These are phyloP conservation scores for Apophysomyces variabilis DNA, from an alignment of 371 early-diverging fungal genomes.

Conservation along the genomic window DNA sequence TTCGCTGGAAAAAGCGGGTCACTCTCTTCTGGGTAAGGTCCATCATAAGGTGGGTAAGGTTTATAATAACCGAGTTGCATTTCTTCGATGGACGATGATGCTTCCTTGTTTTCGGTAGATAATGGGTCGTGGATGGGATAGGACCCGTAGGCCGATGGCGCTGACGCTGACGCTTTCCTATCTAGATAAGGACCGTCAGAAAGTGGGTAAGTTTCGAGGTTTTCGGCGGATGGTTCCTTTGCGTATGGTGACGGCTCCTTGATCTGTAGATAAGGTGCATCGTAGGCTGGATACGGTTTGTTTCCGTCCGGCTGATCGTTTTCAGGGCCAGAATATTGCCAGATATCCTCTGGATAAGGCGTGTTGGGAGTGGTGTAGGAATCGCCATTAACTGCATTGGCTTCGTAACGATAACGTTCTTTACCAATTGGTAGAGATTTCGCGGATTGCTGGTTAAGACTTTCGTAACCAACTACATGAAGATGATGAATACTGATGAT, in stretches of 20 bases:
- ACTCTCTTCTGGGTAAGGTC: neutral
- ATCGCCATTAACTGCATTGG: neutral
- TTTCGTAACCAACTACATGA: neutral
- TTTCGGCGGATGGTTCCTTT: too few relatives aligned
- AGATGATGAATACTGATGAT: neutral
- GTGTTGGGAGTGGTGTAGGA: neutral
- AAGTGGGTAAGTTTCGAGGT: too few relatives aligned
- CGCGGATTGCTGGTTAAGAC: neutral
- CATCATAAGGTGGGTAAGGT: neutral
- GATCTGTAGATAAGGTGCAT: neutral
- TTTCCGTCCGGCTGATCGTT: neutral
- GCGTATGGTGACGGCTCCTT: neutral
- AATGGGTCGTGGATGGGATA: too few relatives aligned
- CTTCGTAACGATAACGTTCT: neutral
- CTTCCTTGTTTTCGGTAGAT: too few relatives aligned
- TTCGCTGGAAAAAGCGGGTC: too few relatives aligned
- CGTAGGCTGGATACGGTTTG: constrained; percentile 4
- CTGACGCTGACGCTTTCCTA: too few relatives aligned
- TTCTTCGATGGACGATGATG: too few relatives aligned
- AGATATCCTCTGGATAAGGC: neutral
- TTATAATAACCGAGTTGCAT: neutral
- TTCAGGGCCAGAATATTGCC: neutral
- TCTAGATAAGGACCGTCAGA: too few relatives aligned
- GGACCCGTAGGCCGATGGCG: too few relatives aligned
- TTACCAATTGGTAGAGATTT: neutral